A percentile compares a stretch with the other conserved stretches of the same genome.
Evolutionary conservation across 371 early-diverging fungal genomes (phyloP).

Genomic region (Nematocida ironsii): DNA sequence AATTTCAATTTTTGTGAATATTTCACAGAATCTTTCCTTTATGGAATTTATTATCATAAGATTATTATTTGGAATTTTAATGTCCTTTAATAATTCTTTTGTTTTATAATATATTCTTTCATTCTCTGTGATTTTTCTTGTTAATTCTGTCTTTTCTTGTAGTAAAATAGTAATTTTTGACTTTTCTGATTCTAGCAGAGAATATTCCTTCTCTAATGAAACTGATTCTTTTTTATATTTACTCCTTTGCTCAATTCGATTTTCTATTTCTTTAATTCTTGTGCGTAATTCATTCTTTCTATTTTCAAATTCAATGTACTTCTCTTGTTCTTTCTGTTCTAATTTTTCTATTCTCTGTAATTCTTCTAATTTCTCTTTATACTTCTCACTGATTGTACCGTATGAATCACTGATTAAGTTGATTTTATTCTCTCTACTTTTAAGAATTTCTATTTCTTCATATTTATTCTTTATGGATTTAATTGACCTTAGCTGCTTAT

Average conservation of each 20-base stretch:
- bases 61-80: not conserved
- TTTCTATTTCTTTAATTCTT: conserved; percentile 38
- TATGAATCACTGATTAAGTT: not conserved
- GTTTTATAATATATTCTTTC: not conserved
- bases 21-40: not conserved
- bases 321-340: conserved; percentile 41
- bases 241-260: conserved; percentile 4
- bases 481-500: not conserved
- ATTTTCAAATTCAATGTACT: conserved; percentile 6
- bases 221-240: conserved; percentile 6
- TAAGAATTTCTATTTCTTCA: conserved; percentile 21
- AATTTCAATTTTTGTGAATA: not conserved
- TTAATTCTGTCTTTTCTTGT: not conserved
- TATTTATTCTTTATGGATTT: conserved; percentile 10
- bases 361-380: conserved; percentile 18
- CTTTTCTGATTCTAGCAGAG: not conserved
- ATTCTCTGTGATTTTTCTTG: not conserved
- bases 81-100: not conserved
- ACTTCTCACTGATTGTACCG: not conserved
- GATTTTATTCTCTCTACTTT: conserved; percentile 8
- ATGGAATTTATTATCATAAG: not conserved
- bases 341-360: conserved; percentile 36
- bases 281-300: not conserved
- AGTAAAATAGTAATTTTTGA: not conserved
- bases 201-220: conserved; percentile 10